phyloP scores from a whole-genome alignment of 2,329 filamentous ascomycete genomes.

The Orbilia blumenaviensis region DNA sequence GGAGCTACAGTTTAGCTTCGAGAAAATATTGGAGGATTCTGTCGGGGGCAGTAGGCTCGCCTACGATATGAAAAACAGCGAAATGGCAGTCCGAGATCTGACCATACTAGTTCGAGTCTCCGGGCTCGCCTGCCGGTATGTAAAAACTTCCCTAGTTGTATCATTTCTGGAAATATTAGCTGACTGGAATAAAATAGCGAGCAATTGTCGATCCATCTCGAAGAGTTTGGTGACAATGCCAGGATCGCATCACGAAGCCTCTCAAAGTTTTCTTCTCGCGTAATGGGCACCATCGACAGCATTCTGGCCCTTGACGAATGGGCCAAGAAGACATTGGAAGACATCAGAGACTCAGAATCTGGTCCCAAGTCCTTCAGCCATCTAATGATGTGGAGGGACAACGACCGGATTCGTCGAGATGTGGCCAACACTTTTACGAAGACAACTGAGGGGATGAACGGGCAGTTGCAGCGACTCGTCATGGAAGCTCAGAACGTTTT shows the following conservation, averaged over 20 bases:
- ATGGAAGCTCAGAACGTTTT: conserved; percentile 75
- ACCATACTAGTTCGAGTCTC: conserved; percentile 73
- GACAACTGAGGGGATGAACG: conserved; percentile 68
- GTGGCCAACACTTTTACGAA: conserved; percentile 69
- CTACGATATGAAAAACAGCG: conserved; percentile 80
- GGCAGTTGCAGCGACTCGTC: conserved; percentile 73
- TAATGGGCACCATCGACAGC: conserved; percentile 56
- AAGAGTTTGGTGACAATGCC: conserved; percentile 76
- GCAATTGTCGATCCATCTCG: conserved; percentile 78
- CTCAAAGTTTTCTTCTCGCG: conserved; percentile 70
- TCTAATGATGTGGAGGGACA: conserved; percentile 64
- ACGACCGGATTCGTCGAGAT: conserved; percentile 55
- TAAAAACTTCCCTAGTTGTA: not conserved
- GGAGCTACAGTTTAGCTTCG: conserved; percentile 77
- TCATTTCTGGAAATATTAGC: not conserved
- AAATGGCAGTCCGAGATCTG: conserved; percentile 77
- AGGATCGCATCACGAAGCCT: conserved; percentile 72
- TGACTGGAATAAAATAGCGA: conserved; percentile 62
- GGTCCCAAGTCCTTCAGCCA: conserved; percentile 60
- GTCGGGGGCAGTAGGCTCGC: conserved; percentile 74
- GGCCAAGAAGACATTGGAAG: conserved; percentile 55
- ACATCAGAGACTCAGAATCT: conserved; percentile 43
- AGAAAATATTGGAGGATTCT: conserved; percentile 75
- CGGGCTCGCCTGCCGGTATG: conserved; percentile 54
- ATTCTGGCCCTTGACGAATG: conserved; percentile 56